Base-by-base conservation (phyloP, 2,329 filamentous ascomycete genomes). In the Curvularia spicifera region DNA sequence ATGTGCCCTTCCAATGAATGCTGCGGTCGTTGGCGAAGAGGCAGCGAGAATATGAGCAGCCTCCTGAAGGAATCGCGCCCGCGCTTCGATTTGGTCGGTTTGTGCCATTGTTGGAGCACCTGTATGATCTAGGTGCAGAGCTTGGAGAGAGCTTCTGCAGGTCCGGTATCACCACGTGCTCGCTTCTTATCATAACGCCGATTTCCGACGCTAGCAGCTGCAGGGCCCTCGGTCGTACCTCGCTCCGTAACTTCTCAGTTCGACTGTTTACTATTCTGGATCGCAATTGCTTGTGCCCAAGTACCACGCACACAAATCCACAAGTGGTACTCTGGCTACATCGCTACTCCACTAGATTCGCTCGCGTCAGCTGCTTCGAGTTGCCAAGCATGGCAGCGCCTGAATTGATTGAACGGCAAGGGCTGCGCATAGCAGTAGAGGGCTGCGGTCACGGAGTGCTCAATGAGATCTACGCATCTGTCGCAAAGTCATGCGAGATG, bases 361-460 rank as follows among this genome's bases (percentile, higher is more conserved):
- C 55, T 56, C 50, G 58, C 31, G 24, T 12, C 37, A n/a, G 47
- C 22, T 5, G 22, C 20, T 33, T 43, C 2, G 18, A n/a, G 29
- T 47, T 49, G 46, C 9, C 18, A 43, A 59, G 9, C 22, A 76
- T 76, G 74, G 59, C 65, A 42, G 64, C 61, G n/a, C 71, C 66
- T 40, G 62, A 58, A 12, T 59, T 75, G 10, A 45, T 68, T 20
- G 58, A 63, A 51, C 57, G 61, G 45, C 61, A 69, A 39, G 70
- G 70, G 54, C 57, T 96, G 59, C 88, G 92, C 55, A 83, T 97
- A 61, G 94, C 93, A 20, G 81, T 96, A 5, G 91, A 96, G 81
- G 93, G 93, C 69, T 97, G 93, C 74, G 94, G 94, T 57, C 95
- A 99, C 79, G 95, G 95, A 63, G 91, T 89, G 0, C 86, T 99